Conservation (phyloP, 1,139 yeast species). For the Magnusiomyces suaveolens region DNA sequence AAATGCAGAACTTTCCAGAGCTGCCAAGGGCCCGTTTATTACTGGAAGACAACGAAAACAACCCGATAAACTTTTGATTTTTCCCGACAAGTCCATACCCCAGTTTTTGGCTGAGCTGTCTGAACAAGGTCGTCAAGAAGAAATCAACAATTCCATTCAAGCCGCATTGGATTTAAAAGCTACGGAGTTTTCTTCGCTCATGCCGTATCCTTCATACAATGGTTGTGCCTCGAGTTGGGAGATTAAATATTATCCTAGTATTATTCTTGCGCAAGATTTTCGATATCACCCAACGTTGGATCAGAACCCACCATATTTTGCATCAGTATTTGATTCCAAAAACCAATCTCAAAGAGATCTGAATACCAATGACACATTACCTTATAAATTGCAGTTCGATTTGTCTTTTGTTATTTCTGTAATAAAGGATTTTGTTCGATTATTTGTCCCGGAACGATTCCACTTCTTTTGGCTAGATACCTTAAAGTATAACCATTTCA, state of each 20-base stretch:
- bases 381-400: no score
- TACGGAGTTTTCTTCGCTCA: not conserved
- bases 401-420: no score
- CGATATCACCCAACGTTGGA: not conserved
- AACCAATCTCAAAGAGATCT: not conserved
- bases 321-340: not conserved
- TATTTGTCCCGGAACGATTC: not conserved
- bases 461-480: not conserved
- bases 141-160: not conserved
- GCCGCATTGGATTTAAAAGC: not conserved
- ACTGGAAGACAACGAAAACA: not conserved
- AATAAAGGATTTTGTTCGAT: no score
- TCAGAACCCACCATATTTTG: not conserved
- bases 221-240: not conserved
- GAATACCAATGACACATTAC: no score
- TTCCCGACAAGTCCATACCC: not conserved
- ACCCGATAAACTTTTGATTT: not conserved
- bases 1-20: not conserved
- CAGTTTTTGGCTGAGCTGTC: not conserved
- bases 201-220: not conserved
- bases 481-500: not conserved
- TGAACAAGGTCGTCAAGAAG: not conserved
- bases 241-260: not conserved
- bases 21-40: not conserved
- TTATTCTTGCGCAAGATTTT: not conserved